Percentiles rank a stretch among this genome's conserved stretches.
Conservation (phyloP, 2,329 filamentous ascomycete species). For the Fusarium domesticum region DNA sequence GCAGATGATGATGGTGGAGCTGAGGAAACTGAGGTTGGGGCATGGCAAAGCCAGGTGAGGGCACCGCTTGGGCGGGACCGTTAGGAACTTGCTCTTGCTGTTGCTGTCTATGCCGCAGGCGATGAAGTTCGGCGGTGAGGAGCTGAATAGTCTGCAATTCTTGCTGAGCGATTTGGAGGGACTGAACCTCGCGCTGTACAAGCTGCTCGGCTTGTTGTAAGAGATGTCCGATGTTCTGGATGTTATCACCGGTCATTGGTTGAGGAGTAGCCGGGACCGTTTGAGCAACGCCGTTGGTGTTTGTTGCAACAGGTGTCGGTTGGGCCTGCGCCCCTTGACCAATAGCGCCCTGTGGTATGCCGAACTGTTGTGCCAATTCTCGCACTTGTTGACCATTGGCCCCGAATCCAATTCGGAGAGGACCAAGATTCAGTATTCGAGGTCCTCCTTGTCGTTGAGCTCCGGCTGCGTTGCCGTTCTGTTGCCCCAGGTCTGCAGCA, state of each 20-base stretch:
- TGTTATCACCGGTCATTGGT: conserved; percentile 29
- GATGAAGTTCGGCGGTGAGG: conserved; percentile 64
- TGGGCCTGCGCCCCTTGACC: conserved; percentile 21
- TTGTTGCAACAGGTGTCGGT: conserved; percentile 17
- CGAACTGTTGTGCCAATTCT: conserved; percentile 64
- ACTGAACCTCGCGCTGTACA: conserved; percentile 63
- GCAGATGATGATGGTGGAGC: conserved; percentile 14
- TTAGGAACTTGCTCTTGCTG: conserved; percentile 29
- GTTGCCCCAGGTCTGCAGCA: conserved; percentile 19
- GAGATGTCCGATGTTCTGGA: conserved; percentile 54
- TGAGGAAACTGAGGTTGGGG: conserved; percentile 15
- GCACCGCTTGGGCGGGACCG: conserved; percentile 12
- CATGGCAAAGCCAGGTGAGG: conserved; percentile 9
- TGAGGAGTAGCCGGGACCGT: conserved; percentile 18
- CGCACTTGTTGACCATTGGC: conserved; percentile 65
- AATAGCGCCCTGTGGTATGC: conserved; percentile 37
- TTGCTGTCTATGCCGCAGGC: conserved; percentile 55
- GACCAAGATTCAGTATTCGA: conserved; percentile 69
- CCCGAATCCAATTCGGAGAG: conserved; percentile 73
- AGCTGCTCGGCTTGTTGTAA: conserved; percentile 66
- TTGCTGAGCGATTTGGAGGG: conserved; percentile 60
- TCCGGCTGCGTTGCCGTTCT: conserved; percentile 24
- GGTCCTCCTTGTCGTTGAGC: conserved; percentile 40
- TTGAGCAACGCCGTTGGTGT: conserved; percentile 14
- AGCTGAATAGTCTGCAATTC: conserved; percentile 67